phyloP scores from a whole-genome alignment of 192 early-diverging fungal species.

The Geranomyces variabilis region DNA sequence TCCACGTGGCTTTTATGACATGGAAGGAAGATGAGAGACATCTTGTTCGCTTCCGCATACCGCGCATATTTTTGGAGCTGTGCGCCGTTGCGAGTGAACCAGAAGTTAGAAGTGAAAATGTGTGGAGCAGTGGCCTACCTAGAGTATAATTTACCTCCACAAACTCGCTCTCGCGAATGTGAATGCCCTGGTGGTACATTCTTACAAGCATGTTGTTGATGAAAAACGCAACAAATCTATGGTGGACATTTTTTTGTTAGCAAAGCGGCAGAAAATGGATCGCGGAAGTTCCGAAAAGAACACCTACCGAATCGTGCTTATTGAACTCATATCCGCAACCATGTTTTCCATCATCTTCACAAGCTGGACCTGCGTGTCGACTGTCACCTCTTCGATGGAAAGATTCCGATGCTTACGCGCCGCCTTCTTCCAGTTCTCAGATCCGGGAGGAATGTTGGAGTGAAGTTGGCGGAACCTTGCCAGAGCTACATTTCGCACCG shows the following conservation, averaged over 20 bases:
- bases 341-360: constrained; percentile 52
- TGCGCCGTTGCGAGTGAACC: background rate
- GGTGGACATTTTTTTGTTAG: too few species aligned
- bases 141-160: constrained; percentile 53
- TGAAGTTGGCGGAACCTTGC: constrained; percentile 56
- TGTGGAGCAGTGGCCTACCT: background rate
- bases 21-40: constrained; percentile 78
- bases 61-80: constrained; percentile 43
- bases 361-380: constrained; percentile 34
- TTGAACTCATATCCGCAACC: constrained; percentile 69
- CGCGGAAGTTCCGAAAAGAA: background rate
- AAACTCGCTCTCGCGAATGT: constrained; percentile 79
- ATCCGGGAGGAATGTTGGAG: background rate
- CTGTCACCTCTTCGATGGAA: constrained; percentile 28
- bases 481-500: constrained; percentile 12
- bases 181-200: constrained; percentile 86
- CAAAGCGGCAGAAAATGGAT: too few species aligned
- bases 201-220: constrained; percentile 74
- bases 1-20: constrained; percentile 88
- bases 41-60: constrained; percentile 57
- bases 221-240: constrained; percentile 72
- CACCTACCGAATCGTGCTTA: constrained; percentile 63
- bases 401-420: constrained; percentile 1
- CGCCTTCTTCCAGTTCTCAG: background rate
- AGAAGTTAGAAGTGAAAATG: background rate